Base-by-base conservation (phyloP, 495 filamentous ascomycete genomes). In the Aspergillus baeticus region DNA sequence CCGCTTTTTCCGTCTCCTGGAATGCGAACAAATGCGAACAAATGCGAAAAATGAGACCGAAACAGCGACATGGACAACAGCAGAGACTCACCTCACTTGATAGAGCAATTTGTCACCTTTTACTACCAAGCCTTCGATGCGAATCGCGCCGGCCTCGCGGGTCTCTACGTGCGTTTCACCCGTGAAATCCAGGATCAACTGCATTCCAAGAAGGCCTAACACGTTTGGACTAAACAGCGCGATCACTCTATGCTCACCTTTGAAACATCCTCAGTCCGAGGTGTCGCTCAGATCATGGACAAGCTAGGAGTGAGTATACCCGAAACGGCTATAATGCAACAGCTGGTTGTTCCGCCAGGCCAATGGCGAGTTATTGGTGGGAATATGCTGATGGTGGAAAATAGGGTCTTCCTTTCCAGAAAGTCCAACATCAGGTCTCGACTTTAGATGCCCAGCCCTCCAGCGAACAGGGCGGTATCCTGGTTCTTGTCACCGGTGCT, bases 241-340 rank as follows among this genome's bases (percentile, higher is more conserved):
- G 82, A 87, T 1, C 68, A 86, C 39, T 98, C 94, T 38, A 95
- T 95, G 88, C 79, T 98, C 78, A 98, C 93, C 22, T 98, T 96
- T 68, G 89, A 98, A 81, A 82, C 74, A 33, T 48, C 62, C 26
- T 77, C 84, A 13, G 55, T 81, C 31, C 75, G 79, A 58, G 92
- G 92, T 56, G 68, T 74, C 3, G 55, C 20, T 1, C 60, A 51
- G 1, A 97, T 98, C 65, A 68, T 85, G 35, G 82, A 89, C 66
- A 96, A 97, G 80, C 78, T 96, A 52, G 63, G 61, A 38, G 93
- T 97, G 74, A 58, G 82, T 71, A 13, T 3, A 22, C 3, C 10
- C 15, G 17, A 47, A 6, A 36, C 31, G 14, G 7, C 2, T 14
- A 21, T 15, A 10, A 44, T 31, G 3, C 21, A 8, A 22, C 14